A percentile compares a stretch with the other conserved stretches of the same genome.
Evolutionary conservation across 352 stramenopile genomes (phyloP).

Genomic region (Phytophthora idaei): DNA sequence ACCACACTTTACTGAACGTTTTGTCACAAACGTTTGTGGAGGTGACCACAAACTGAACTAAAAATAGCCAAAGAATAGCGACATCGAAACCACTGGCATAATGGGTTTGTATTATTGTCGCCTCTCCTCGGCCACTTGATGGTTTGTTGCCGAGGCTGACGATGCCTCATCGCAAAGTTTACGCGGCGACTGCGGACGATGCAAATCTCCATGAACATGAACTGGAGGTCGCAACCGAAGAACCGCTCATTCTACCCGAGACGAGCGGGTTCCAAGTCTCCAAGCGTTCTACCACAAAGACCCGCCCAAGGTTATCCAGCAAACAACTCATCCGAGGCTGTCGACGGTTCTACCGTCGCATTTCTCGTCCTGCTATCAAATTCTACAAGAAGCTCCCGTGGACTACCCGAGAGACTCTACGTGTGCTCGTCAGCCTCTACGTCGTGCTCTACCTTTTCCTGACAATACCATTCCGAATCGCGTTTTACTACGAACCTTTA

Average conservation of each 20-base stretch:
- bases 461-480: constrained; percentile 30
- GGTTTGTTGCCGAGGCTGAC: constrained; percentile 14
- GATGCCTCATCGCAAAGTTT: constrained; percentile 36
- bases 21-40: no score
- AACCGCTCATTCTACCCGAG: neutral
- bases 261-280: neutral
- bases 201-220: constrained; percentile 13
- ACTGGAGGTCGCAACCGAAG: constrained; percentile 6
- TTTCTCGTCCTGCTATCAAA: constrained; percentile 5
- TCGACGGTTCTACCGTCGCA: constrained; percentile 14
- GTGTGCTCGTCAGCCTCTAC: constrained; percentile 21
- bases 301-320: constrained; percentile 1
- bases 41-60: neutral
- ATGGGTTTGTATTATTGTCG: neutral
- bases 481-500: constrained; percentile 35
- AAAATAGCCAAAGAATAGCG: neutral
- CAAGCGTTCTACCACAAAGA: neutral
- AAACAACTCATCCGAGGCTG: constrained; percentile 7
- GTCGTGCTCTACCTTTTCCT: constrained; percentile 31
- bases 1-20: no score
- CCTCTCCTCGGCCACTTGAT: neutral
- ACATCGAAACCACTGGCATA: neutral
- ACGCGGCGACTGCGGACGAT: constrained; percentile 14
- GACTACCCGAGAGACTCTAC: constrained; percentile 26
- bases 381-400: constrained; percentile 27